Evolutionary conservation across 768 basidiomycete species (phyloP).

Genomic region (Mycena capillaripes): DNA sequence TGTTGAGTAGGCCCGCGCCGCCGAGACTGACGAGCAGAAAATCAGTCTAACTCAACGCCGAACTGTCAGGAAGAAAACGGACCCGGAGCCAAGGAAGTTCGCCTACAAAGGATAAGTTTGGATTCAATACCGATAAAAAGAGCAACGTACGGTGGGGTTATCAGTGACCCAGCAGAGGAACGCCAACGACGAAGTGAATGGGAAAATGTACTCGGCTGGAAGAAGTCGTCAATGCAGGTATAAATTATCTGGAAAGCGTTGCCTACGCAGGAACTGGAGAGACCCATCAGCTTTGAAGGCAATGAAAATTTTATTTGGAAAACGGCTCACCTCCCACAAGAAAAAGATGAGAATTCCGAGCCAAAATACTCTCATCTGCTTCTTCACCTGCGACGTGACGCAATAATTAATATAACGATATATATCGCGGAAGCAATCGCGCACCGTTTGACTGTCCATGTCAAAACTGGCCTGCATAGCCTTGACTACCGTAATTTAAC

Average conservation of each 20-base stretch:
- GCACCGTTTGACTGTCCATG: slow-evolving; percentile 32
- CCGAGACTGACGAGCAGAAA: slow-evolving; percentile 32
- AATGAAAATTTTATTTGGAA: neutral
- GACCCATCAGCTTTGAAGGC: too few species aligned
- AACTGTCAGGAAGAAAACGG: neutral
- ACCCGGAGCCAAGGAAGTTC: slow-evolving; percentile 36
- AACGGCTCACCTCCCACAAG: slow-evolving; percentile 29
- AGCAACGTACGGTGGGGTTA: slow-evolving; percentile 36
- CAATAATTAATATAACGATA: too few species aligned
- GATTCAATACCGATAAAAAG: slow-evolving; percentile 14
- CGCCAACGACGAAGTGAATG: slow-evolving; percentile 42
- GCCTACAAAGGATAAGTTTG: neutral
- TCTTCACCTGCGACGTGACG: slow-evolving; percentile 33
- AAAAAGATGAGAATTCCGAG: slow-evolving; percentile 29
- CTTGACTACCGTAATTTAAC: slow-evolving; percentile 19
- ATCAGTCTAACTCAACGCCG: neutral
- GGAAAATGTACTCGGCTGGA: slow-evolving; percentile 41
- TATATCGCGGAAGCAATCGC: neutral
- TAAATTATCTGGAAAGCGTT: too few species aligned
- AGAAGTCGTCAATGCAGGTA: neutral
- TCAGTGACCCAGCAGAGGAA: slow-evolving; percentile 44
- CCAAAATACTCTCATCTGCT: slow-evolving; percentile 44
- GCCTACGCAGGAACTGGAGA: slow-evolving; percentile 42
- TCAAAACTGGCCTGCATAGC: slow-evolving; percentile 36
- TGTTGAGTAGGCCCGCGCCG: slow-evolving; percentile 40